Conservation (phyloP, 352 stramenopile genomes). For the Globisporangium carolinianum region DNA sequence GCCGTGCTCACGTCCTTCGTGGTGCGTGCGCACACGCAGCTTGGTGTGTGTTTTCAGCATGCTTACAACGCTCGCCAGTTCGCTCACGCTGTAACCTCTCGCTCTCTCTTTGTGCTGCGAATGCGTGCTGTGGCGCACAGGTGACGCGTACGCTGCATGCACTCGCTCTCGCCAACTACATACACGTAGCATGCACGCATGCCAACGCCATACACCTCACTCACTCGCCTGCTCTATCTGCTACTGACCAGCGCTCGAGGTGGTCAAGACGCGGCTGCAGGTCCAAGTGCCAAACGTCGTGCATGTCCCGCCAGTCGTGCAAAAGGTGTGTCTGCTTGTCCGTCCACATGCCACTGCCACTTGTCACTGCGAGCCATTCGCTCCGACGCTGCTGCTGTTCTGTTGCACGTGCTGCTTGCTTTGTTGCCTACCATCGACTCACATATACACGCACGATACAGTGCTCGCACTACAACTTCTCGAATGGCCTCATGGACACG, state of each 20-base stretch:
- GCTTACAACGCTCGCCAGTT: background rate
- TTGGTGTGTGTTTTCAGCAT: background rate
- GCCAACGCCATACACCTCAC: no score
- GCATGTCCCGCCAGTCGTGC: slow-evolving; percentile 32
- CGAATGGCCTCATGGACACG: slow-evolving; percentile 75
- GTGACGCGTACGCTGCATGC: slow-evolving; percentile 47
- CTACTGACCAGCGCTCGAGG: slow-evolving; percentile 47
- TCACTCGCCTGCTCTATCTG: no score
- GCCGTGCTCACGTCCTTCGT: slow-evolving; percentile 63
- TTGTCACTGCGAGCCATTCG: background rate
- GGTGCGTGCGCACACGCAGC: slow-evolving; percentile 21
- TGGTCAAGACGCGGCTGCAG: slow-evolving; percentile 82
- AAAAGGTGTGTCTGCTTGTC: slow-evolving; percentile 25
- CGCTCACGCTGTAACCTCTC: background rate
- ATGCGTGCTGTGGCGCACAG: slow-evolving; percentile 14
- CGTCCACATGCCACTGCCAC: background rate
- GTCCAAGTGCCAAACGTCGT: slow-evolving; percentile 59
- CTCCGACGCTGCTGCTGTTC: background rate
- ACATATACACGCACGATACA: slow-evolving; percentile 8
- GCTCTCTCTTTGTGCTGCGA: background rate
- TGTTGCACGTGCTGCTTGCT: background rate
- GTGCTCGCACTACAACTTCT: slow-evolving; percentile 74
- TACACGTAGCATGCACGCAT: no score
- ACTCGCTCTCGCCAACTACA: no score
- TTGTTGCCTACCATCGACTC: background rate